Percentiles rank a stretch among this genome's conserved stretches.
Conservation (phyloP, 768 basidiomycete species). For the Tephrocybe sp. region DNA sequence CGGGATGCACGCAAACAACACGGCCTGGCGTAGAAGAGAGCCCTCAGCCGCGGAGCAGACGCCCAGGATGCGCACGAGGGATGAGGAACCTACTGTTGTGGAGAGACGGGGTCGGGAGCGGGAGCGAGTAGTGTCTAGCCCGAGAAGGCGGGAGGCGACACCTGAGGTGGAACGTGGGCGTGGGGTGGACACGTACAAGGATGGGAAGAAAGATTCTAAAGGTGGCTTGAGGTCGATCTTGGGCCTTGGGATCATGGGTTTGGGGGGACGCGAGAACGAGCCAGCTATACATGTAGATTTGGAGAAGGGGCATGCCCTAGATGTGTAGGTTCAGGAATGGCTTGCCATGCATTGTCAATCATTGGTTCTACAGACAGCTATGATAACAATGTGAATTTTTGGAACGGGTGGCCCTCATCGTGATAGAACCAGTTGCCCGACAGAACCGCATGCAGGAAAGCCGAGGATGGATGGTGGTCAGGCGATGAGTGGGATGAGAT, state of each 20-base stretch:
- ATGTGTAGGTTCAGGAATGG: no score
- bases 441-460: no score
- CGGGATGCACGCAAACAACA: constrained; percentile 32
- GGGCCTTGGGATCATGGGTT: constrained; percentile 15
- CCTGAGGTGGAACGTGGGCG: constrained; percentile 2
- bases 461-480: no score
- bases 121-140: constrained; percentile 12
- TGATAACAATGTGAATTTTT: no score
- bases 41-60: constrained; percentile 2
- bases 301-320: constrained; percentile 16
- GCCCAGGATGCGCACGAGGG: constrained; percentile 9
- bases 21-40: constrained; percentile 9
- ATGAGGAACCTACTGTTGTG: constrained; percentile 19
- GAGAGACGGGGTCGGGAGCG: constrained; percentile 30
- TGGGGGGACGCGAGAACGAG: constrained; percentile 12
- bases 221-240: constrained; percentile 14
- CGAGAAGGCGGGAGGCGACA: constrained; percentile 17
- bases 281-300: constrained; percentile 12
- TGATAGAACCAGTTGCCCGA: no score
- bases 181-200: background rate
- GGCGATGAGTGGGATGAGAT: no score
- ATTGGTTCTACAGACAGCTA: no score
- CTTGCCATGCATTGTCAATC: no score
- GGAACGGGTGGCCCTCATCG: no score
- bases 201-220: constrained; percentile 7